phyloP scores from a whole-genome alignment of 257 asterid genomes.

The Penstemon eatonii region DNA sequence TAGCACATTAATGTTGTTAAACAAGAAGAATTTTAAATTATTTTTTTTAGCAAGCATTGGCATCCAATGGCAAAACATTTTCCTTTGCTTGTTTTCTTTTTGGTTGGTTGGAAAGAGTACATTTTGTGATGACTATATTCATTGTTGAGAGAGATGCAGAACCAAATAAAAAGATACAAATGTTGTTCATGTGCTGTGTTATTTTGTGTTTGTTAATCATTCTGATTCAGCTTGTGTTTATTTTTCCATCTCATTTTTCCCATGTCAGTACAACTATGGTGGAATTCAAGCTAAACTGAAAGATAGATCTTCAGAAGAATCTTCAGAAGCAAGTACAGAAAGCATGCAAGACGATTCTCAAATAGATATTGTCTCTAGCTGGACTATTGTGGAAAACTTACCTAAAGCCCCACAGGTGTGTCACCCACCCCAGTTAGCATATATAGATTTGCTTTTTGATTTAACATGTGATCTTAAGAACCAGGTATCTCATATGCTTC shows the following conservation, averaged over 20 bases:
- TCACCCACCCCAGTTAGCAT: slow-evolving; percentile 20
- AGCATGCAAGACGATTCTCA: slow-evolving; percentile 47
- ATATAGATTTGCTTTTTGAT: slow-evolving; percentile 5
- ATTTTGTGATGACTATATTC: not conserved
- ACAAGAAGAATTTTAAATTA: not conserved
- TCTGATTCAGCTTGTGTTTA: slow-evolving; percentile 22
- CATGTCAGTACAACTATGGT: slow-evolving; percentile 78
- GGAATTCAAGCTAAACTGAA: slow-evolving; percentile 79
- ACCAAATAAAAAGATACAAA: not conserved
- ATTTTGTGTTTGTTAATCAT: slow-evolving; percentile 9
- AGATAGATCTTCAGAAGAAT: slow-evolving; percentile 53
- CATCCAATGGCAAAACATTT: not conserved
- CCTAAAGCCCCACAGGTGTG: slow-evolving; percentile 77
- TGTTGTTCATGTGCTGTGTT: not conserved
- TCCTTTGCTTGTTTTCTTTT: slow-evolving; percentile 9
- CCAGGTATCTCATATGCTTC: slow-evolving; percentile 21
- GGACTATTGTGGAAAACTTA: slow-evolving; percentile 81
- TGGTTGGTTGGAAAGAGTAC: slow-evolving; percentile 2
- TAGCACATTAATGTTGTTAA: slow-evolving; percentile 5
- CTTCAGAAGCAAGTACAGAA: slow-evolving; percentile 38
- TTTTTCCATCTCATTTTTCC: slow-evolving; percentile 13
- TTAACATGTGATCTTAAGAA: slow-evolving; percentile 21
- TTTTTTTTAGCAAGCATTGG: not conserved
- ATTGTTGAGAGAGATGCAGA: slow-evolving; percentile 2
- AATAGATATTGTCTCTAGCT: slow-evolving; percentile 78